Base-by-base conservation (phyloP, 1,284 basidiomycete species). In the Ceratobasidium sp. region DNA sequence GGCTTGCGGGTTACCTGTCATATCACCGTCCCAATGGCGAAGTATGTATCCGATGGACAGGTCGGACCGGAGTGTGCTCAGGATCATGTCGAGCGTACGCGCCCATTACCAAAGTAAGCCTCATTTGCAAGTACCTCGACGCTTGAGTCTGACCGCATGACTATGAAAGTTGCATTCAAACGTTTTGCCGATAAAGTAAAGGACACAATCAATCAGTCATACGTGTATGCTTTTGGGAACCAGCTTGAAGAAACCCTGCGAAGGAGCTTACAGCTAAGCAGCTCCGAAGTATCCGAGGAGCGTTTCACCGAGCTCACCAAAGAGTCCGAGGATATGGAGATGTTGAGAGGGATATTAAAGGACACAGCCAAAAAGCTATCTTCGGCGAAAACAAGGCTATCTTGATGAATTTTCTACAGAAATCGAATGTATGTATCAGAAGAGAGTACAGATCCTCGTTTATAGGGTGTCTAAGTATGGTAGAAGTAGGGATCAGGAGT, bases 31-130 rank as follows among this genome's bases (percentile, higher is more conserved):
- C 1, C 7, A 70, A 12, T 70, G 67, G 67, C 48, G 40, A 13
- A 12, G 9, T 9, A 33, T 70, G 10, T 33, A 70, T 26, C 67
- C 67, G 17, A 70, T 23, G 0, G n/a, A 70, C 1, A 57, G n/a
- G 38, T 5, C 46, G 17, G 50, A 70, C 12, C 3, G 48, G 20
- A 57, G 46, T 44, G 67, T 33, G 10, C 67, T 70, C 10, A 44
- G 52, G 28, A 70, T 70, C 52, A 70, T 70, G 67, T 28, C 67
- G 20, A 70, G 67, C 38, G 67, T 70, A 2, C 67, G 67, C 3
- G 67, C 67, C 3, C 67, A 70, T 52, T 70, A 70, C 44, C 67
- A 70, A 13, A 44, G 67, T 57, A 57, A 56, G 67, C 28, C 10
- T 3, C 3, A 5, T 6, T 66, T 20, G 26, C 7, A 23, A 10